Base-by-base conservation (phyloP, 192 early-diverging fungal species). In the Entophlyctis helioformis region DNA sequence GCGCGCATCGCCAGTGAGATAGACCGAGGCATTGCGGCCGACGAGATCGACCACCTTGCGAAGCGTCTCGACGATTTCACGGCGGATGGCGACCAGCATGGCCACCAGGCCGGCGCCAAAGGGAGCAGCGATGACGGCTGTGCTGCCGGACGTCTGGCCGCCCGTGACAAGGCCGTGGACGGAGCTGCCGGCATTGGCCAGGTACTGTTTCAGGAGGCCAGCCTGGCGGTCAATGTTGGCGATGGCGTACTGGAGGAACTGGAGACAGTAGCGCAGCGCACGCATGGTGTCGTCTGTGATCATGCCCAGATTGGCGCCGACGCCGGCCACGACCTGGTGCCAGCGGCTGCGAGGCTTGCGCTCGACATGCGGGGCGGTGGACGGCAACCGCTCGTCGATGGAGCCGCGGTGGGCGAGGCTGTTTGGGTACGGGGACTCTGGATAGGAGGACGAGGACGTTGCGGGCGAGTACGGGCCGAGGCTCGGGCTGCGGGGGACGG, bases 271-370 rank as follows among this genome's bases (percentile, higher is more conserved):
- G 36, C 80, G 73, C 34, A 96, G 59, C 48, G 80, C 84, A 50
- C 80, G 72, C 71, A 93, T 77, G 51, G 84, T 82, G 57, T 96
- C 89, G 48, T 91, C 88, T 47, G 83, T 85, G 25, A 89, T 77
- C 9, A 86, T 84, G 5, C 84, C 79, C 1, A 81, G 57, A 39
- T 78, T 77, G 1, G 77, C 76, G 22, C 74, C 74, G 3, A 76
- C 73, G 15, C 69, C 71, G 32, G 75, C 71, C 4, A 84, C 71
- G 19, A 81, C 57, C 40, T 72, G 74, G 21, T 64, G 59, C 83
- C 82, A 84, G 41, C 75, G 35, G 38, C 52, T 51, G 29, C 66
- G 54, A 8, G 64, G 61, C 40, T 63, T 64, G 9, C 61, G 54
- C n/a, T n/a, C n/a, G n/a, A n/a, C n/a, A n/a, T n/a, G n/a, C n/a